phyloP scores from a whole-genome alignment of 2,329 filamentous ascomycete genomes.

The Stachybotrys chartarum region DNA sequence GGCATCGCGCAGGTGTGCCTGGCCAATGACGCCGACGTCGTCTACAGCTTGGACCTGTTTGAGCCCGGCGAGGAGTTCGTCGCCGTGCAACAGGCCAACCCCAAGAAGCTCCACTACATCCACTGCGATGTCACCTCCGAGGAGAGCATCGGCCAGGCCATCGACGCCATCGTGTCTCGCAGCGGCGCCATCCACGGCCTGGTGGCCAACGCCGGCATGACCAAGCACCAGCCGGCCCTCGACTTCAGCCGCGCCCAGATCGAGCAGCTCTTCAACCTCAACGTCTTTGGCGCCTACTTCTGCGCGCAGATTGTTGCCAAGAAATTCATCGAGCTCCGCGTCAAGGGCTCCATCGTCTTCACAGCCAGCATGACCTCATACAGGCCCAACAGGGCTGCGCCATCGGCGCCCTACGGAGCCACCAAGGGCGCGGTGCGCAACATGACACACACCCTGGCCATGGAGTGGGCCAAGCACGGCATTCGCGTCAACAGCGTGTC shows the following conservation, averaged over 20 bases:
- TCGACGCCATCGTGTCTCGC: constrained; percentile 30
- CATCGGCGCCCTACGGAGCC: constrained; percentile 39
- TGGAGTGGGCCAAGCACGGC: constrained; percentile 40
- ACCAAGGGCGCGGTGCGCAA: constrained; percentile 35
- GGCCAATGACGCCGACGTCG: constrained; percentile 26
- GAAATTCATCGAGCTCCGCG: constrained; percentile 27
- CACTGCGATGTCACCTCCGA: constrained; percentile 6
- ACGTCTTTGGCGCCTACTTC: constrained; percentile 34
- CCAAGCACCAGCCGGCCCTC: constrained; percentile 43
- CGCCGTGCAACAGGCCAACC: constrained; percentile 26
- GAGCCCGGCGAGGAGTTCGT: constrained; percentile 10
- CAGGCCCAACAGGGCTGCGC: constrained; percentile 40
- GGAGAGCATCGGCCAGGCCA: constrained; percentile 15
- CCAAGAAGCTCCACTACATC: constrained; percentile 27
- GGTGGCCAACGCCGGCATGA: constrained; percentile 42
- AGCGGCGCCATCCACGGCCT: constrained; percentile 38
- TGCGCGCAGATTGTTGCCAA: constrained; percentile 37
- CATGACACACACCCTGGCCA: constrained; percentile 32
- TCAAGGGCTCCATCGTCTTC: constrained; percentile 32
- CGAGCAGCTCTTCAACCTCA: constrained; percentile 27
- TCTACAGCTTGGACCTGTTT: constrained; percentile 8
- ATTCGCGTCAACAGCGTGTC: constrained; percentile 40
- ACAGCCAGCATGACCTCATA: constrained; percentile 41
- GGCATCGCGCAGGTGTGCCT: constrained; percentile 35
- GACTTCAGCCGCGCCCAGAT: constrained; percentile 27